Percentiles rank a stretch among this genome's conserved stretches.
Conservation (phyloP, 176 grass and related monocot species). For the Musa schizocarpa region DNA sequence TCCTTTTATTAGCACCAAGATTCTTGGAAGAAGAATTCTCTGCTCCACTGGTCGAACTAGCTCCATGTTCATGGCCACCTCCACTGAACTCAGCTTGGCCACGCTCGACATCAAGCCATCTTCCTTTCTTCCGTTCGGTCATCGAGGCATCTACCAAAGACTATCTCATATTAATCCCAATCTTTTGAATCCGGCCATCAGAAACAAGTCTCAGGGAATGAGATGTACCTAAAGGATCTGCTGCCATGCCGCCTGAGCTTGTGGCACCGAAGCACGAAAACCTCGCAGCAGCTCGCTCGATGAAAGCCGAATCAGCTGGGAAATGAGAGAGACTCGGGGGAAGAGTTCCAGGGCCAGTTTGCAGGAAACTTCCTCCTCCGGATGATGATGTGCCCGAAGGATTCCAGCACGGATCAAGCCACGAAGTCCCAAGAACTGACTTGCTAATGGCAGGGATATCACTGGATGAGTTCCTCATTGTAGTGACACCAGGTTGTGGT, state of each 20-base stretch:
- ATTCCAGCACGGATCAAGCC: background rate
- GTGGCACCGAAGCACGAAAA: background rate
- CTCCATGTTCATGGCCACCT: constrained; percentile 35
- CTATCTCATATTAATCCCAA: background rate
- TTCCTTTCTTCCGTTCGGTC: background rate
- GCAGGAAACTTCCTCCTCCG: background rate
- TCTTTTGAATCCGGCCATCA: background rate
- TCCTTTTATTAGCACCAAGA: constrained; percentile 61
- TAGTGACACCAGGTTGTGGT: too few species aligned
- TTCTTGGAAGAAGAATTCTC: constrained; percentile 61
- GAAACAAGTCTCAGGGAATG: background rate
- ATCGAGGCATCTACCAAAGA: background rate
- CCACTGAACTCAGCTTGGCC: constrained; percentile 34
- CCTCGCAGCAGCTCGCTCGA: background rate
- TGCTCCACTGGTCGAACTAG: background rate
- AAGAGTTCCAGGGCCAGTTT: background rate
- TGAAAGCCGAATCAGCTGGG: background rate
- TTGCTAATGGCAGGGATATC: too few species aligned
- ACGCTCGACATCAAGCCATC: background rate
- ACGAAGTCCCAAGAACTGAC: background rate
- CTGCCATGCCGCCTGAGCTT: background rate
- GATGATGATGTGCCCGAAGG: background rate
- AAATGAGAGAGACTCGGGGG: background rate
- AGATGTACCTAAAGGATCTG: background rate
- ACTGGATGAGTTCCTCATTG: too few species aligned